Evolutionary conservation across 352 stramenopile genomes (phyloP).

Genomic region (Halophytophthora batemanensis): DNA sequence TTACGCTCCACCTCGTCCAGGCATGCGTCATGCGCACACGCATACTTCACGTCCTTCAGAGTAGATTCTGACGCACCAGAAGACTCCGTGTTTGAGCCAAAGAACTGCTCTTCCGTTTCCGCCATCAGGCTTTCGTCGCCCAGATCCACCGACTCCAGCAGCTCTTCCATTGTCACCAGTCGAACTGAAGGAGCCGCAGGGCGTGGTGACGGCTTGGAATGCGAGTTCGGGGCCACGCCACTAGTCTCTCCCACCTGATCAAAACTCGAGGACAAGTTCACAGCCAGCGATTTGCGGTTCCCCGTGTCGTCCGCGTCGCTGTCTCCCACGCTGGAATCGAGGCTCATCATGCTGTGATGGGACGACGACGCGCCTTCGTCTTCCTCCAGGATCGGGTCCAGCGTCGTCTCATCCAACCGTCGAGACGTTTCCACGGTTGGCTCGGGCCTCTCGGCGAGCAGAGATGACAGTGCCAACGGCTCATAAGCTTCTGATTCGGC

Average conservation of each 20-base stretch:
- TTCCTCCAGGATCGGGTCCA: constrained; percentile 66
- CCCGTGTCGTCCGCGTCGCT: constrained; percentile 55
- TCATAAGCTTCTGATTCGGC: constrained; percentile 51
- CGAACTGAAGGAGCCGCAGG: constrained; percentile 11
- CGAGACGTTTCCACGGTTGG: constrained; percentile 5
- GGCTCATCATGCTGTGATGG: constrained; percentile 72
- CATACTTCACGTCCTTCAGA: constrained; percentile 29
- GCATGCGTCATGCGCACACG: constrained; percentile 36
- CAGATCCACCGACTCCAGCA: constrained; percentile 33
- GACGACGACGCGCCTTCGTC: constrained; percentile 57
- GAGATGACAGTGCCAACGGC: constrained; percentile 19
- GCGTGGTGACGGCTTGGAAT: constrained; percentile 5
- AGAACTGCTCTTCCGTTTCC: constrained; percentile 16
- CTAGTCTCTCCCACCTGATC: constrained; percentile 45
- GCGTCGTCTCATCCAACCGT: constrained; percentile 21
- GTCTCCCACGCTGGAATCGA: constrained; percentile 51
- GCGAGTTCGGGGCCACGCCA: constrained; percentile 14
- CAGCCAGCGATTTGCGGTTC: constrained; percentile 51
- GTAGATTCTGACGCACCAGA: not conserved
- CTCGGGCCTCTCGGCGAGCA: constrained; percentile 26
- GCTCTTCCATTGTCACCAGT: constrained; percentile 43
- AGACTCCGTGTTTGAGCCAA: constrained; percentile 14
- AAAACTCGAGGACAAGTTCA: constrained; percentile 77
- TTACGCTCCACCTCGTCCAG: constrained; percentile 44
- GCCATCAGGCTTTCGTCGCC: constrained; percentile 15